Percentiles rank a stretch among this genome's conserved stretches.
These are phyloP conservation scores for Wickerhamomyces hampshirensis DNA, from an alignment of 805 yeast species.

Conservation along the genomic window DNA sequence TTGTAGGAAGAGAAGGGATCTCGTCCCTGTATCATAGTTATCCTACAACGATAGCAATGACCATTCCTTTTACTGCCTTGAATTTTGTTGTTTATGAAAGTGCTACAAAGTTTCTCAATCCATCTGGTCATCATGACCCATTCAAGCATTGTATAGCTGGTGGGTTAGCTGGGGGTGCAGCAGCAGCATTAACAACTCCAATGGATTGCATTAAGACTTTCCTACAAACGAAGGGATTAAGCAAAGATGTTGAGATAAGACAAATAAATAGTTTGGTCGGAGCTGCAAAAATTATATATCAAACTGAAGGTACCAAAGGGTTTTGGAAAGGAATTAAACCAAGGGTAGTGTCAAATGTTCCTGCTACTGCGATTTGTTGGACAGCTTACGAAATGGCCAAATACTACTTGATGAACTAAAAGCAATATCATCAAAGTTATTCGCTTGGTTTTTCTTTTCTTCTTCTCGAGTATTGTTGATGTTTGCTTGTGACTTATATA, in stretches of 20 bases:
- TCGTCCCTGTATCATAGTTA: slow-evolving; percentile 82
- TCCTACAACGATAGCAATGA: slow-evolving; percentile 92
- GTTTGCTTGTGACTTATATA: no score
- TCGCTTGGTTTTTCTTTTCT: no score
- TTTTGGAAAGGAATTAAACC: slow-evolving; percentile 86
- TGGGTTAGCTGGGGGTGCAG: slow-evolving; percentile 89
- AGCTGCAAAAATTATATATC: slow-evolving; percentile 66
- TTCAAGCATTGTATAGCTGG: slow-evolving; percentile 88
- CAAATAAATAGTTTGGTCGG: slow-evolving; percentile 58
- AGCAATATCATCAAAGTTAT: no score
- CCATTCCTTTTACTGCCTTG: slow-evolving; percentile 90
- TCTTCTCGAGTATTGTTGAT: no score
- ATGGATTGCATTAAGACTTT: slow-evolving; percentile 90
- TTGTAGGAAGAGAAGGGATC: slow-evolving; percentile 51
- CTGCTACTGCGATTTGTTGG: slow-evolving; percentile 96
- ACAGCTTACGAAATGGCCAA: slow-evolving; percentile 98
- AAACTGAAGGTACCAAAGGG: slow-evolving; percentile 54
- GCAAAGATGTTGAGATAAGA: slow-evolving; percentile 36
- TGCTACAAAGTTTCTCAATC: slow-evolving; percentile 68
- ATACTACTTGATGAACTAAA: slow-evolving; percentile 27
- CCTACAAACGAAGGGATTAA: slow-evolving; percentile 72
- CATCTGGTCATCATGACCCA: slow-evolving; percentile 78
- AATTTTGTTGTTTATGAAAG: slow-evolving; percentile 92
- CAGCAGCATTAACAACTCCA: slow-evolving; percentile 94
- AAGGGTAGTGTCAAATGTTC: slow-evolving; percentile 86